Evolutionary conservation across 2,329 filamentous ascomycete species (phyloP), one percentile per base, ranked within the genome.

Genomic region (Trichoderma oligosporum): DNA sequence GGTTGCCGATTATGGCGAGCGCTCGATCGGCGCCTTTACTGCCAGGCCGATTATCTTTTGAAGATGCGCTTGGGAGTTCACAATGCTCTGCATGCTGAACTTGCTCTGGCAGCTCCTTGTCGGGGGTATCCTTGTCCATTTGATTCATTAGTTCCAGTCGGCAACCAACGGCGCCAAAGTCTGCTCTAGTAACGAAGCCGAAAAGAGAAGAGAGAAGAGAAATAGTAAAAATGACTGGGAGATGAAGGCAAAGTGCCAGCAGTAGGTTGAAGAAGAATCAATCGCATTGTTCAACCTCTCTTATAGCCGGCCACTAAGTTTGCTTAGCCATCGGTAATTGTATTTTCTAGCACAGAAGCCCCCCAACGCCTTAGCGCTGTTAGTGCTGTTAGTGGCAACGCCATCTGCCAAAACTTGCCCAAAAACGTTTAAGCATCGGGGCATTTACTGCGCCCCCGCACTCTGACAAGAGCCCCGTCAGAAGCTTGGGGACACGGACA

Each of bases 1-100:
- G 31, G 33, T 38, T 22, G 35, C 42, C 47, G 12, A 47, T 56
- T 20, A 58, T 42, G 48, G 48, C 44, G n/a, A 49, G 31, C 16
- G 47, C 41, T 12, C 46, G 48, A 39, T 58, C 56, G 4, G 48
- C 48, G 2, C 39, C 39, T n/a, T 53, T 53, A 27, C 9, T 33
- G 25, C n/a, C 12, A 25, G 56, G 16, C 1, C 47, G 31, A 8
- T 6, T 33, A 9, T 7, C 51, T 14, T 2, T 31, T 18, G n/a
- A 31, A 45, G 41, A 31, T 8, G 31, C 8, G 16, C n/a, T 16
- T 1, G 41, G 41, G 16, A 25, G 31, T 16, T 55, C 31, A 5
- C 6, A 18, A 25, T 55, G 52, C n/a, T 55, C 52, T 2, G 52
- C 33, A 29, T 55, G 52, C 11, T 55, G 41, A 29, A 55, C 52